phyloP scores from a whole-genome alignment of 805 yeast genomes.

The Suhomyces faveliae region DNA sequence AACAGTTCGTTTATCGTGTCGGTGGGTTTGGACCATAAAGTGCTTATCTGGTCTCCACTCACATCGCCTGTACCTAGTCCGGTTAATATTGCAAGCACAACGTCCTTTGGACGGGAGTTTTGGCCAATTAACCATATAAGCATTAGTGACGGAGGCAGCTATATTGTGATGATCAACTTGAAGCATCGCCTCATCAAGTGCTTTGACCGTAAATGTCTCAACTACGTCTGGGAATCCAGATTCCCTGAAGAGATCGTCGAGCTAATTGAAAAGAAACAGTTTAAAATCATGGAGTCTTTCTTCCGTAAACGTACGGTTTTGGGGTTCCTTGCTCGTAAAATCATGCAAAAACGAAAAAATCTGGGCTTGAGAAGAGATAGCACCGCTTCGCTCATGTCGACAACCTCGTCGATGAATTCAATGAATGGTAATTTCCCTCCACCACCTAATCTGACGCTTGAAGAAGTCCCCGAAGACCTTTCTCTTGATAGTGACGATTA shows the following conservation, averaged over 20 bases:
- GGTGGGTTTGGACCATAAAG: constrained; percentile 70
- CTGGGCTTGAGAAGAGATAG: constrained; percentile 32
- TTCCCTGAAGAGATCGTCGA: constrained; percentile 33
- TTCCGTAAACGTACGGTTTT: constrained; percentile 57
- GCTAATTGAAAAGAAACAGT: constrained; percentile 17
- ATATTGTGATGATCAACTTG: constrained; percentile 53
- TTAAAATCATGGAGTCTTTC: constrained; percentile 53
- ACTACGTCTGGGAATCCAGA: constrained; percentile 56
- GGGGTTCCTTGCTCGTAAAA: constrained; percentile 39
- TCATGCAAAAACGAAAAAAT: constrained; percentile 22
- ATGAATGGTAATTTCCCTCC: constrained; percentile 38
- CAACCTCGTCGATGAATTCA: constrained; percentile 21
- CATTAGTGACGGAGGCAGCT: constrained; percentile 59
- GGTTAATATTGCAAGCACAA: constrained; percentile 35
- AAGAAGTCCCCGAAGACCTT: constrained; percentile 3
- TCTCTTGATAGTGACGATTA: constrained; percentile 44
- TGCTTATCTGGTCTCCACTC: constrained; percentile 73
- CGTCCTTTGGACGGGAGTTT: constrained; percentile 41
- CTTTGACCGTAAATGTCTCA: constrained; percentile 54
- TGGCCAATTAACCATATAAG: constrained; percentile 64
- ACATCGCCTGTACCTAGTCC: constrained; percentile 20
- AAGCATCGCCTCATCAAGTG: constrained; percentile 53
- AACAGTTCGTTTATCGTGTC: constrained; percentile 64
- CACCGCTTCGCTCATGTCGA: constrained; percentile 24
- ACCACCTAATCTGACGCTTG: constrained; percentile 11